These are phyloP conservation scores for Pyricularia grisea DNA, from an alignment of 2,329 filamentous ascomycete genomes.

Conservation along the genomic window DNA sequence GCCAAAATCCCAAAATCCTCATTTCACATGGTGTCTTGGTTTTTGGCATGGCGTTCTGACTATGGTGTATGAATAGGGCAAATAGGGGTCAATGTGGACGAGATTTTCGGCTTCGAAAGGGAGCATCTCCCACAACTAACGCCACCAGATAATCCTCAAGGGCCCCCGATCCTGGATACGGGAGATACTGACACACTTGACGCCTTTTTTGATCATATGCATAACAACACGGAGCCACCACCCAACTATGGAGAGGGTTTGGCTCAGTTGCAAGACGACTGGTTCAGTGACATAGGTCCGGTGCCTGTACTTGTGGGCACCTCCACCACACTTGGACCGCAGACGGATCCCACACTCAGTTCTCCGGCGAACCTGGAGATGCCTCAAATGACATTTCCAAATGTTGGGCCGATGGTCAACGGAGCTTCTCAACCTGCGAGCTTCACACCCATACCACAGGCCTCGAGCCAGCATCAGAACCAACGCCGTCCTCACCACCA, in stretches of 20 bases:
- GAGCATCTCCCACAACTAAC: neutral
- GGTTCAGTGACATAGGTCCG: neutral
- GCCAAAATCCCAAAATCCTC: slow-evolving; percentile 53
- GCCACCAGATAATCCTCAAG: neutral
- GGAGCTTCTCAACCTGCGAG: neutral
- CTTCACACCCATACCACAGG: neutral
- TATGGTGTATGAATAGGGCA: neutral
- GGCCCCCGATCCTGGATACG: neutral
- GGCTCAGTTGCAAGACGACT: neutral
- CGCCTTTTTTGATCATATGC: slow-evolving; percentile 46
- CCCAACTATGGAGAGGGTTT: slow-evolving; percentile 40
- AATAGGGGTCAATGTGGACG: neutral
- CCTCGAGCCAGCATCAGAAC: neutral
- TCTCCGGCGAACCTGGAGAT: slow-evolving; percentile 16
- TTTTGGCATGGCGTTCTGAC: neutral
- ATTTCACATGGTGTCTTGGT: neutral
- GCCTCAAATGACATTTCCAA: neutral
- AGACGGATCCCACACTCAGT: slow-evolving; percentile 23
- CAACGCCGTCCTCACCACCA: slow-evolving; percentile 1
- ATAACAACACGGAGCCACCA: slow-evolving; percentile 37
- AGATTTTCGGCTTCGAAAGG: neutral
- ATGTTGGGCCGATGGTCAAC: neutral
- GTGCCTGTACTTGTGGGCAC: slow-evolving; percentile 58
- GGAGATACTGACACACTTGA: slow-evolving; percentile 26
- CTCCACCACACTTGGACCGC: slow-evolving; percentile 52